These are phyloP conservation scores for Pouteria campechiana DNA, from an alignment of 179 eudicot species.

Conservation along the genomic window DNA sequence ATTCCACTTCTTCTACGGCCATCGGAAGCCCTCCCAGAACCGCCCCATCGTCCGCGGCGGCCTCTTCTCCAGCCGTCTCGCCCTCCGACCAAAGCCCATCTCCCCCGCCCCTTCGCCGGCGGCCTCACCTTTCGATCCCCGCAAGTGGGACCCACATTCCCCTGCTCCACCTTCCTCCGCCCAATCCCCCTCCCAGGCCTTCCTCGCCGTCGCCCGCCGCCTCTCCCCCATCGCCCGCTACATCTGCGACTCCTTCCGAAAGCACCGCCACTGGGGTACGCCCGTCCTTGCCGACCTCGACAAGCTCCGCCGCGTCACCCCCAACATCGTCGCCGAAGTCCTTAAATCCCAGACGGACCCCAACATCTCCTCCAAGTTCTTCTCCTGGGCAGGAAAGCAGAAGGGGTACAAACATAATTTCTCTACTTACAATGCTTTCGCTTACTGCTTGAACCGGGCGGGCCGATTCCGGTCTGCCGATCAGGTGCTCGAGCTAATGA, in stretches of 20 bases:
- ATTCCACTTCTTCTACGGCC: constrained; percentile 73
- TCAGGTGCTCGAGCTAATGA: constrained; percentile 89
- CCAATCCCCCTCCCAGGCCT: constrained; percentile 39
- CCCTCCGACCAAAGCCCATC: constrained; percentile 33
- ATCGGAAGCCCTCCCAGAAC: constrained; percentile 68
- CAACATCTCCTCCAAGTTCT: constrained; percentile 57
- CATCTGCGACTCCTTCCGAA: constrained; percentile 79
- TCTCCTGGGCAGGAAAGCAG: constrained; percentile 97
- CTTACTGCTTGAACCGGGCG: constrained; percentile 65
- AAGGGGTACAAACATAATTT: constrained; percentile 82
- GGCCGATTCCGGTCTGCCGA: constrained; percentile 78
- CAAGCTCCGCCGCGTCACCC: constrained; percentile 74
- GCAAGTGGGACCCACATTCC: constrained; percentile 62
- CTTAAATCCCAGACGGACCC: constrained; percentile 63
- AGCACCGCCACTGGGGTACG: constrained; percentile 61
- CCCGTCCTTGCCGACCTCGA: constrained; percentile 46
- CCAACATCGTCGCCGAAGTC: constrained; percentile 73
- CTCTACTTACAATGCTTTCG: constrained; percentile 74
- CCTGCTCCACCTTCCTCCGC: constrained; percentile 5
- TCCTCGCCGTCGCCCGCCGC: constrained; percentile 41
- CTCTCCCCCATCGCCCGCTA: constrained; percentile 81
- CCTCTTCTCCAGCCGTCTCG: constrained; percentile 72
- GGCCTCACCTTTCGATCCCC: constrained; percentile 28
- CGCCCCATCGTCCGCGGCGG: constrained; percentile 85
- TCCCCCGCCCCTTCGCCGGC: constrained; percentile 6